These are phyloP conservation scores for Plantago major DNA, from an alignment of 257 asterid species.

Conservation along the genomic window DNA sequence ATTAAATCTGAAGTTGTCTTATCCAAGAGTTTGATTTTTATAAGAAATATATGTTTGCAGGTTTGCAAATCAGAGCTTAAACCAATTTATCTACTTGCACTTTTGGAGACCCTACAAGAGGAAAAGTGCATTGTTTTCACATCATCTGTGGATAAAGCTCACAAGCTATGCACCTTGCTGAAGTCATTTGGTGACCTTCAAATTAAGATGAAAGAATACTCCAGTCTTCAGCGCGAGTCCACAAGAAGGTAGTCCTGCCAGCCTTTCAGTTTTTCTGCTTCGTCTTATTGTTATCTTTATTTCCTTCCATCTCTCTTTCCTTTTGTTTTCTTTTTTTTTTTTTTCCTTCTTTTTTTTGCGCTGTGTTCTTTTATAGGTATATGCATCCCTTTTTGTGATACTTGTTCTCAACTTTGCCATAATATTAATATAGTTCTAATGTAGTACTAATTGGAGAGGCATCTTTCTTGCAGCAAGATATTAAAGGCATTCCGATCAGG, in stretches of 20 bases:
- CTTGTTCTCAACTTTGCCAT: too few species aligned
- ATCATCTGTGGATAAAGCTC: constrained; percentile 81
- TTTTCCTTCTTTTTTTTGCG: too few species aligned
- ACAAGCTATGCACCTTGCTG: constrained; percentile 64
- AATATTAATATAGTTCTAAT: neutral
- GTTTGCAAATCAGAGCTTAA: constrained; percentile 69
- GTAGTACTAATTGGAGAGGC: constrained; percentile 9
- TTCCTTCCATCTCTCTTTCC: neutral
- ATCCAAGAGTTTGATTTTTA: constrained; percentile 3
- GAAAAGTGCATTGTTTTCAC: constrained; percentile 90
- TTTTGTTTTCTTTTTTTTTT: neutral
- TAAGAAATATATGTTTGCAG: constrained; percentile 34
- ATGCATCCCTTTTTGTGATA: too few species aligned
- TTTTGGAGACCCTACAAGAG: constrained; percentile 58
- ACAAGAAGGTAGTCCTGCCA: constrained; percentile 71
- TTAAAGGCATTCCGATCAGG: constrained; percentile 74
- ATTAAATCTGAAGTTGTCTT: neutral
- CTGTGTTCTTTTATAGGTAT: too few species aligned
- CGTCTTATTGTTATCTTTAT: too few species aligned
- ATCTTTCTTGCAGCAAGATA: constrained; percentile 53
- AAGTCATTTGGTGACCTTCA: constrained; percentile 55
- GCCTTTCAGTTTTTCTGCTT: too few species aligned
- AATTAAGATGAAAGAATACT: constrained; percentile 71
- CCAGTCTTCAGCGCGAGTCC: constrained; percentile 80
- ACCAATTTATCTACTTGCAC: constrained; percentile 81